phyloP scores from a whole-genome alignment of 2,329 filamentous ascomycete genomes.

The Rhinocladiella similis region DNA sequence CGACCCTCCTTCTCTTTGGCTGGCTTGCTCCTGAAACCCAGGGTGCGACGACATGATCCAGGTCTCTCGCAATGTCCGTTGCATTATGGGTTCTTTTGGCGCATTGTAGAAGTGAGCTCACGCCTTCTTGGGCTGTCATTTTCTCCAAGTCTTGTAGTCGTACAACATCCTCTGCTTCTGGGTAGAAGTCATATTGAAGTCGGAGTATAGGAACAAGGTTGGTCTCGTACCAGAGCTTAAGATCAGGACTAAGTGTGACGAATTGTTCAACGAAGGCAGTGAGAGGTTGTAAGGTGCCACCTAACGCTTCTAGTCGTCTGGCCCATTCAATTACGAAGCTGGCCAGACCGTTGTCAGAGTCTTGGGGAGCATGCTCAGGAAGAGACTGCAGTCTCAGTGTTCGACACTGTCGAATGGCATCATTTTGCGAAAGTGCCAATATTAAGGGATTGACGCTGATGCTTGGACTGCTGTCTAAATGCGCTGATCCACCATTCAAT shows the following conservation, averaged over 20 bases:
- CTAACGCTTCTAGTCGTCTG: slow-evolving; percentile 59
- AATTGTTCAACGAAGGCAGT: slow-evolving; percentile 60
- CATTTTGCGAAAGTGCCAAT: slow-evolving; percentile 11
- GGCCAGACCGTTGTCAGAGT: slow-evolving; percentile 32
- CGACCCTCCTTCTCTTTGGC: slow-evolving; percentile 55
- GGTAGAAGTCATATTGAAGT: slow-evolving; percentile 64
- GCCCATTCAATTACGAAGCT: slow-evolving; percentile 62
- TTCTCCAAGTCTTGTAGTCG: slow-evolving; percentile 55
- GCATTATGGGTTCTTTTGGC: slow-evolving; percentile 37
- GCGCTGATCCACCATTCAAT: slow-evolving; percentile 37
- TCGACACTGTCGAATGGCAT: slow-evolving; percentile 16
- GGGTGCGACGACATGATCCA: slow-evolving; percentile 60
- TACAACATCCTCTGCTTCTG: slow-evolving; percentile 44
- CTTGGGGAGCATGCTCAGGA: slow-evolving; percentile 7
- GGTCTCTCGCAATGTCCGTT: slow-evolving; percentile 48
- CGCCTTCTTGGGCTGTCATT: slow-evolving; percentile 51
- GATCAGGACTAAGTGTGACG: slow-evolving; percentile 51
- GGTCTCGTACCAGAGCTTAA: slow-evolving; percentile 62
- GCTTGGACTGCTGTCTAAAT: slow-evolving; percentile 8
- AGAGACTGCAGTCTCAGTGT: slow-evolving; percentile 12
- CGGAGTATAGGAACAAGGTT: slow-evolving; percentile 59
- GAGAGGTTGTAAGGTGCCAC: slow-evolving; percentile 57
- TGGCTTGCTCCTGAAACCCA: slow-evolving; percentile 62
- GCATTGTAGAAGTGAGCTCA: slow-evolving; percentile 55
- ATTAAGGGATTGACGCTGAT: slow-evolving; percentile 41